Percentiles rank a stretch among this genome's conserved stretches.
Evolutionary conservation across 495 filamentous ascomycete genomes (phyloP).

Genomic region (Aspergillus mulundensis): DNA sequence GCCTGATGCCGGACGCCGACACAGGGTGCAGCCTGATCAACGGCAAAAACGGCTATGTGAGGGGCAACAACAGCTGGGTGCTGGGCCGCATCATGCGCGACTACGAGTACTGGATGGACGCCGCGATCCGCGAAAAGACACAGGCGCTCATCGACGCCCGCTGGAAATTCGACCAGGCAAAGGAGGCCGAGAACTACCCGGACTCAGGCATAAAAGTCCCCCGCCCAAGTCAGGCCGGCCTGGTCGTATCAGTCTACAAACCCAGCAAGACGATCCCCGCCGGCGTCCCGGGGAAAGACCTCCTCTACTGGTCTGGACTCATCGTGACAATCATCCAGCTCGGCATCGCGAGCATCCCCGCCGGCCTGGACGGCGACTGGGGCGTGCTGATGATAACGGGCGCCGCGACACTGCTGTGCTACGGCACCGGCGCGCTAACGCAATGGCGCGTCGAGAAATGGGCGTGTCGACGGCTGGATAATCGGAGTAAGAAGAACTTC

Average conservation of each 20-base stretch:
- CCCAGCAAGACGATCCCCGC: constrained; percentile 1
- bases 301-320: constrained; percentile 34
- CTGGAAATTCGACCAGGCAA: constrained; percentile 15
- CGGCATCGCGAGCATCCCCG: constrained; percentile 43
- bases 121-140: constrained; percentile 11
- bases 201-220: not conserved
- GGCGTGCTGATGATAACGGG: constrained; percentile 39
- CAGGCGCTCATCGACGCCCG: constrained; percentile 10
- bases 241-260: constrained; percentile 18
- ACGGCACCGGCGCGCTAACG: constrained; percentile 29
- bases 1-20: constrained; percentile 31
- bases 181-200: constrained; percentile 6
- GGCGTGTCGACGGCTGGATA: constrained; percentile 30
- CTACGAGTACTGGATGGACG: constrained; percentile 36
- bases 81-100: constrained; percentile 48
- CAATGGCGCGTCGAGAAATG: constrained; percentile 53
- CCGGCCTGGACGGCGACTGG: constrained; percentile 40
- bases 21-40: constrained; percentile 38
- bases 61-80: constrained; percentile 46
- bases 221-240: constrained; percentile 16
- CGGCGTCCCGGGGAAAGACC: constrained; percentile 20
- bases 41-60: constrained; percentile 32
- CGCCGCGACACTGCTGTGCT: constrained; percentile 35
- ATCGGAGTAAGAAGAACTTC: constrained; percentile 23
- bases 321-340: constrained; percentile 39